A percentile compares a stretch with the other conserved stretches of the same genome.
Conservation (phyloP, 2,329 filamentous ascomycete genomes). For the Seiridium cupressi region DNA sequence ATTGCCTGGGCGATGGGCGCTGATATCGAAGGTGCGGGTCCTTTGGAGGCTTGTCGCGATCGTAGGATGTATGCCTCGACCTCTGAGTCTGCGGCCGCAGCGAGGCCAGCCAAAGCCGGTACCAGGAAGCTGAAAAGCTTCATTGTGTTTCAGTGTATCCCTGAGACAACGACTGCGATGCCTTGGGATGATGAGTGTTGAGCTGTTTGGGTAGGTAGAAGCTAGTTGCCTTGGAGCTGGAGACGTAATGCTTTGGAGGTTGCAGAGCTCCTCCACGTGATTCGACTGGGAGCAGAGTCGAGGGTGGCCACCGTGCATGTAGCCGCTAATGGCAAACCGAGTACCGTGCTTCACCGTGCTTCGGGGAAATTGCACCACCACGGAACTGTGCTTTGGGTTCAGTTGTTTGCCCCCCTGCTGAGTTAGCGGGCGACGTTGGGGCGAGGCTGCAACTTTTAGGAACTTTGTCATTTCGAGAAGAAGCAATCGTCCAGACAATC, state of each 20-base stretch:
- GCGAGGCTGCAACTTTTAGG: not conserved
- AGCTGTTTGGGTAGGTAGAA: not conserved
- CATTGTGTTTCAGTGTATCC: slow-evolving; percentile 26
- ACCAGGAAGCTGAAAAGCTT: slow-evolving; percentile 39
- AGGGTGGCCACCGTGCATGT: no score
- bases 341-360: no score
- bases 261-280: not conserved
- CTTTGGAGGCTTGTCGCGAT: not conserved
- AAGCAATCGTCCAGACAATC: not conserved
- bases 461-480: slow-evolving; percentile 1
- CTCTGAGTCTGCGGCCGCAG: slow-evolving; percentile 26
- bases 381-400: not conserved
- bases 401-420: slow-evolving; percentile 1
- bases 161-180: not conserved
- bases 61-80: slow-evolving; percentile 56
- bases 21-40: slow-evolving; percentile 40
- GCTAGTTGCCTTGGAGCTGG: not conserved
- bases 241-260: slow-evolving; percentile 1
- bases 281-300: not conserved
- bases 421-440: not conserved
- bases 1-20: slow-evolving; percentile 57
- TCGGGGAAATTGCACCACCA: no score
- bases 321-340: no score
- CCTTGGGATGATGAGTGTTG: not conserved
- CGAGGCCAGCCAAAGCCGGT: slow-evolving; percentile 32